Conservation (phyloP, 495 filamentous ascomycete genomes). For the Melanomma pulvis-pyrius region DNA sequence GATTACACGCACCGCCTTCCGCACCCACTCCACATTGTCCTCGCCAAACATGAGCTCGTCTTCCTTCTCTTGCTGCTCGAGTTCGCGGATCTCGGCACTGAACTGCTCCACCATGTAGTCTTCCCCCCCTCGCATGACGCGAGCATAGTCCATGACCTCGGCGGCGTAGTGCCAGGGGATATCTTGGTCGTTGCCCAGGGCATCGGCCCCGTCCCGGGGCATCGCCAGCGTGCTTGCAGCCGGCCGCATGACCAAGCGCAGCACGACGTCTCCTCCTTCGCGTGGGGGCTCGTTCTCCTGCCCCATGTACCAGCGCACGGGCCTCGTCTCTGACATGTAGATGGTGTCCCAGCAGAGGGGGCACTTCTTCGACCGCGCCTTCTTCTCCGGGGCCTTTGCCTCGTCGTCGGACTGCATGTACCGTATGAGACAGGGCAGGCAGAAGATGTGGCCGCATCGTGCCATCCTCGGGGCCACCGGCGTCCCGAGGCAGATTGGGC, state of each 20-base stretch:
- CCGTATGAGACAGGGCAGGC: slow-evolving; percentile 87
- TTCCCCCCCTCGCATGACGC: slow-evolving; percentile 92
- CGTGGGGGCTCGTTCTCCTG: slow-evolving; percentile 79
- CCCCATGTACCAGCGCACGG: slow-evolving; percentile 88
- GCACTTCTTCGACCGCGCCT: slow-evolving; percentile 87
- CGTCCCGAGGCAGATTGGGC: slow-evolving; percentile 89
- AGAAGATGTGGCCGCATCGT: slow-evolving; percentile 96
- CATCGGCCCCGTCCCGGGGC: slow-evolving; percentile 79
- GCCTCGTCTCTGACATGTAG: slow-evolving; percentile 83
- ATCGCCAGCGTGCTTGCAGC: slow-evolving; percentile 82
- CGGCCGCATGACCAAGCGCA: slow-evolving; percentile 78
- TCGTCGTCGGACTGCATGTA: slow-evolving; percentile 90
- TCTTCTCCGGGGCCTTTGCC: slow-evolving; percentile 65
- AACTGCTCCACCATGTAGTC: slow-evolving; percentile 83
- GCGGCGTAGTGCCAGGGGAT: slow-evolving; percentile 94
- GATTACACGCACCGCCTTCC: slow-evolving; percentile 74
- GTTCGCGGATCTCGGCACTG: slow-evolving; percentile 71
- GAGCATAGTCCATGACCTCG: slow-evolving; percentile 90
- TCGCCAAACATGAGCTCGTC: slow-evolving; percentile 94
- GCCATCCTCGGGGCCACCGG: slow-evolving; percentile 97
- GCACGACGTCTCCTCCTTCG: slow-evolving; percentile 85
- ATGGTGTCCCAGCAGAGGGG: slow-evolving; percentile 93
- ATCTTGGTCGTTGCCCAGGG: slow-evolving; percentile 66
- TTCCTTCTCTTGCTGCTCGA: slow-evolving; percentile 76
- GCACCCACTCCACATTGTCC: slow-evolving; percentile 81